Evolutionary conservation across 2,329 filamentous ascomycete species (phyloP), one percentile per base, ranked within the genome.

Genomic region (Colletotrichum brevisporum): DNA sequence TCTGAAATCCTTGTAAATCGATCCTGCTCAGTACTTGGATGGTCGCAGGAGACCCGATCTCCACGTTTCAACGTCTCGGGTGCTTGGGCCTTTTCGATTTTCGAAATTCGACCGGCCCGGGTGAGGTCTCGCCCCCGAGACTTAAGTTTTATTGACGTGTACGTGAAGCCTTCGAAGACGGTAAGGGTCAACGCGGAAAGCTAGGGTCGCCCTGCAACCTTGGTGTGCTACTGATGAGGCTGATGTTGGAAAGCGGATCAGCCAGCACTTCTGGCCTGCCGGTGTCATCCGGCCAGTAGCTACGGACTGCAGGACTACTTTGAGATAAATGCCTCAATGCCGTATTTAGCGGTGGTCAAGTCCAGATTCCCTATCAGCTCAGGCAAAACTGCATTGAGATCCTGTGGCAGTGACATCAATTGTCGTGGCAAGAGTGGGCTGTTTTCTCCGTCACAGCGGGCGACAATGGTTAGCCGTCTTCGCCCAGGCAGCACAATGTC

Each of bases 161-260:
- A 15, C 13, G 13, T 8, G 6, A 21, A 24, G 21, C 21, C n/a
- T 43, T 26, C 16, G 8, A 15, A 26, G 36, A 51, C 18, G 10
- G 21, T 18, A 27, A 52, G 5, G 3, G 52, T n/a, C 15, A 18
- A 16, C 18, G 57, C 48, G 31, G 31, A 8, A 36, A 36, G 12
- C 57, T 18, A 43, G 57, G 57, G 41, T 60, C 3, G 52, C 43
- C 57, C 57, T 18, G 31, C 21, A 45, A 57, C 6, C 53, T 52
- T 16, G 54, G 61, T 51, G 52, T 27, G n/a, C 52, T 27, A 55
- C 56, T 16, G 18, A 26, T 63, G 61, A 57, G 61, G 61, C 52
- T 63, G 61, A 53, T 62, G 36, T 62, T 48, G 60, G 51, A 51
- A 27, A 43, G 61, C 57, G 61, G 61, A 27, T 51, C 43, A 57